Conservation (phyloP, 1,139 yeast genomes). For the Candida sp. region DNA sequence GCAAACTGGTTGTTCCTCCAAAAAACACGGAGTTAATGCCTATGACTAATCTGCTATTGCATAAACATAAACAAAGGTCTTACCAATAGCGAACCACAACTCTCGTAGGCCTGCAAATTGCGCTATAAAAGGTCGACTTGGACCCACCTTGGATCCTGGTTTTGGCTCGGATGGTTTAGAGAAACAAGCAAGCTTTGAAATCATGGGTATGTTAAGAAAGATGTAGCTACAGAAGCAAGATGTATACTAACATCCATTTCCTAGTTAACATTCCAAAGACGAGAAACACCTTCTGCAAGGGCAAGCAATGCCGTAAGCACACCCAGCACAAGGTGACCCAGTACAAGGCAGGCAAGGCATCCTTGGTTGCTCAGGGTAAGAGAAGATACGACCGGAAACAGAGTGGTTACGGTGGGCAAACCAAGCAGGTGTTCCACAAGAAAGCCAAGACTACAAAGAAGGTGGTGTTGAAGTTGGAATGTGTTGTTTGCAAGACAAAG, state of each 20-base stretch:
- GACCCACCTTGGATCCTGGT: too few species aligned
- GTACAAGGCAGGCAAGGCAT: constrained; percentile 2
- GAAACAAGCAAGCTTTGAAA: not conserved
- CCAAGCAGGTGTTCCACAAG: constrained; percentile 1
- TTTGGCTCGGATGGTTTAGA: not conserved
- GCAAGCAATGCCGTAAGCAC: constrained; percentile 1
- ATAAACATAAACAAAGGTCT: too few species aligned
- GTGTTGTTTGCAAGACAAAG: constrained; percentile 3
- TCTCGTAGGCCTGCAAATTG: too few species aligned
- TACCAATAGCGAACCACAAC: too few species aligned
- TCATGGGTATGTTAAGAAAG: not conserved
- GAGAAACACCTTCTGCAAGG: constrained; percentile 1
- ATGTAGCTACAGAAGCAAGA: not conserved
- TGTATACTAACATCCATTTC: not conserved
- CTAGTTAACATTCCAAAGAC: constrained; percentile 2
- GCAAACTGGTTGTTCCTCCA: too few species aligned
- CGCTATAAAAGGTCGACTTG: too few species aligned
- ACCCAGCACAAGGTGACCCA: constrained; percentile 3
- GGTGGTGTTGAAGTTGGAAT: constrained; percentile 3
- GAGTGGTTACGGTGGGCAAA: constrained; percentile 1
- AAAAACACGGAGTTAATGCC: too few species aligned
- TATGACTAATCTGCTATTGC: too few species aligned
- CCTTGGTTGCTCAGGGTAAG: constrained; percentile 1
- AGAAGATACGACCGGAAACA: constrained; percentile 2
- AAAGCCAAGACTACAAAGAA: constrained; percentile 1